Base-by-base conservation (phyloP, 805 yeast species). In the Cyberlindnera saturnus region DNA sequence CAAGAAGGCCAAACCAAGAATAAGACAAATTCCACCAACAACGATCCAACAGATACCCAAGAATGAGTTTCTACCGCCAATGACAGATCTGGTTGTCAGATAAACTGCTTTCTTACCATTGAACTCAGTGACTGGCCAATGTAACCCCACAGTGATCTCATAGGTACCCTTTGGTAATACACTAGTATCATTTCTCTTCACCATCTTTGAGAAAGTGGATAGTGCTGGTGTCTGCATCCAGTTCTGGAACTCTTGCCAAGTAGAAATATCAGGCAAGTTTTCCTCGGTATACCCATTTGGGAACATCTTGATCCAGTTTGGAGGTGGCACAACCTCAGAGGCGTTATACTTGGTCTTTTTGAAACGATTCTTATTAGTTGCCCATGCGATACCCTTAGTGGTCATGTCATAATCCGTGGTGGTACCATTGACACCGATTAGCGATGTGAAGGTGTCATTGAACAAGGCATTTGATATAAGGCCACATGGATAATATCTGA, bases 201-300 rank as follows among this genome's bases (percentile, higher is more conserved):
- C 77, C 61, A 86, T 62, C 61, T 84, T 85, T 50, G 81, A 75
- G 60, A 82, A 82, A 17, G 70, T 66, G 15, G 90, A 75, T 47
- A 86, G 69, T 0, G 87, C 93, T 6, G 90, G 81, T 2, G 91
- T 81, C 48, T 87, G 74, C 91, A 86, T 85, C 95, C 95, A 86
- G 52, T 85, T 86, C 55, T 85, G 91, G 47, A 86, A 74, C 47
- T 79, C 81, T 45, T 73, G 77, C 87, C 87, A 80, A 8, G 67
- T 62, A 2, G 80, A 68, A 30, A 86, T 59, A 57, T 85, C 86
- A 5, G 93, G 93, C 39, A 86, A 40, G 57, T 84, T 85, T 0
- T 73, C 72, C 20, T 74, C 75, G 6, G 80, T 83, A 59, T 86
- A 86, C 1, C 95, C 95, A 45, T 84, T 57, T 1, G 95, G 95